Percentiles rank a stretch among this genome's conserved stretches.
phyloP scores from a whole-genome alignment of 2,329 filamentous ascomycete genomes.

The Pezicula radicicola region DNA sequence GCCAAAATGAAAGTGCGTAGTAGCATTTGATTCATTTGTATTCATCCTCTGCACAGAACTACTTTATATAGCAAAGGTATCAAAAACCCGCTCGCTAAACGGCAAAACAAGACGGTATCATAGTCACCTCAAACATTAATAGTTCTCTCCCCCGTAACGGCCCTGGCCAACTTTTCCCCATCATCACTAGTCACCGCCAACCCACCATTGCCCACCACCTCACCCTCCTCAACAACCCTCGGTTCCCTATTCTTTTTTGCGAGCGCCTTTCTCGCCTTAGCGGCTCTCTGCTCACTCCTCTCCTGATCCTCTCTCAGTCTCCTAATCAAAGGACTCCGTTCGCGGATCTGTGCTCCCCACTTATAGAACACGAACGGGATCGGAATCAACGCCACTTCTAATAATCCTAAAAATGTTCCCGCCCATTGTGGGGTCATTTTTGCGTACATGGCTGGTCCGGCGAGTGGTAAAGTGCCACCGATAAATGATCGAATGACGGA shows the following conservation, averaged over 20 bases:
- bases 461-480: constrained; percentile 76
- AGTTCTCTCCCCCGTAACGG: not conserved
- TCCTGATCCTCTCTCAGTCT: constrained; percentile 31
- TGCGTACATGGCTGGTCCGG: constrained; percentile 69
- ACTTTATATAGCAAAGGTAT: too few relatives aligned
- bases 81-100: too few relatives aligned
- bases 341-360: constrained; percentile 51
- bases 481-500: constrained; percentile 69
- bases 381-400: constrained; percentile 72
- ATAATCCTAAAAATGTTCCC: constrained; percentile 68
- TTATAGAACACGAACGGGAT: constrained; percentile 78
- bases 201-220: constrained; percentile 1
- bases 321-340: constrained; percentile 43
- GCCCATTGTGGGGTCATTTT: constrained; percentile 74
- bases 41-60: too few relatives aligned
- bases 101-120: too few relatives aligned
- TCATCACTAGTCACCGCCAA: not conserved
- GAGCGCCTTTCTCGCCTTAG: constrained; percentile 8
- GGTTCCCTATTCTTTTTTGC: constrained; percentile 10
- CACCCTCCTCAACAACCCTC: constrained; percentile 6
- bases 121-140: not conserved
- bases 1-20: too few relatives aligned
- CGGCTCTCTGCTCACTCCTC: constrained; percentile 19
- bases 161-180: not conserved
- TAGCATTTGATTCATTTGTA: too few relatives aligned